Conservation (phyloP, 208 protist genomes). For the Wallacemonas collosoma region DNA sequence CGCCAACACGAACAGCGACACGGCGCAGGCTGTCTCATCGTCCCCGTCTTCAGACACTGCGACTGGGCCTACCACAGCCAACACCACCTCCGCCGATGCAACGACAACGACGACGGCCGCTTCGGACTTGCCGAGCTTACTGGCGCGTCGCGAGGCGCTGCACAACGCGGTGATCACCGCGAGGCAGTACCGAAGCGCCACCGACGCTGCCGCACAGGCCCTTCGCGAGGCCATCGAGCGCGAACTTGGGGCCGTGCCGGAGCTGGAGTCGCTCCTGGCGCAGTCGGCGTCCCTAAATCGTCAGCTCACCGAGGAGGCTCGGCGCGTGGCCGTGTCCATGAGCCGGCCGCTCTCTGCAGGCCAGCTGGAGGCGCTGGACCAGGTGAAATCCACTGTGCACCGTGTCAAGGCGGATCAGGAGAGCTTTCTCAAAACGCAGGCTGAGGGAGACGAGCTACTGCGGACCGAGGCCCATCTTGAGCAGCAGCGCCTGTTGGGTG, state of each 20-base stretch:
- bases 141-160: slow-evolving; percentile 38
- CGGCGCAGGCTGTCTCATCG: too few species aligned
- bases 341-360: slow-evolving; percentile 41
- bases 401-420: slow-evolving; percentile 40
- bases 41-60: too few species aligned
- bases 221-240: slow-evolving; percentile 31
- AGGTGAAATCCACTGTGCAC: slow-evolving; percentile 25
- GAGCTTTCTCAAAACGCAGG: slow-evolving; percentile 38
- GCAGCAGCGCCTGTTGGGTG: slow-evolving; percentile 47
- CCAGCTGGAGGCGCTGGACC: slow-evolving; percentile 48
- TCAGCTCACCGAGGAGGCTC: slow-evolving; percentile 35
- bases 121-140: slow-evolving; percentile 25
- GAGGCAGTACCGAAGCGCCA: slow-evolving; percentile 30
- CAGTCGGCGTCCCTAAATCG: slow-evolving; percentile 32
- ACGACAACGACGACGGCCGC: not conserved
- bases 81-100: too few species aligned
- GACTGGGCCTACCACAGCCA: too few species aligned
- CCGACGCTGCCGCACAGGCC: slow-evolving; percentile 34
- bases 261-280: slow-evolving; percentile 28
- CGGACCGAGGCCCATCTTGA: slow-evolving; percentile 64
- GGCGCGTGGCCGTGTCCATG: slow-evolving; percentile 34
- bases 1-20: too few species aligned
- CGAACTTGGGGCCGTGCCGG: slow-evolving; percentile 27
- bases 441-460: slow-evolving; percentile 49
- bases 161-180: slow-evolving; percentile 35